A percentile compares a stretch with the other conserved stretches of the same genome.
Conservation (phyloP, 192 early-diverging fungal species). For the Umbelopsis vinacea region DNA sequence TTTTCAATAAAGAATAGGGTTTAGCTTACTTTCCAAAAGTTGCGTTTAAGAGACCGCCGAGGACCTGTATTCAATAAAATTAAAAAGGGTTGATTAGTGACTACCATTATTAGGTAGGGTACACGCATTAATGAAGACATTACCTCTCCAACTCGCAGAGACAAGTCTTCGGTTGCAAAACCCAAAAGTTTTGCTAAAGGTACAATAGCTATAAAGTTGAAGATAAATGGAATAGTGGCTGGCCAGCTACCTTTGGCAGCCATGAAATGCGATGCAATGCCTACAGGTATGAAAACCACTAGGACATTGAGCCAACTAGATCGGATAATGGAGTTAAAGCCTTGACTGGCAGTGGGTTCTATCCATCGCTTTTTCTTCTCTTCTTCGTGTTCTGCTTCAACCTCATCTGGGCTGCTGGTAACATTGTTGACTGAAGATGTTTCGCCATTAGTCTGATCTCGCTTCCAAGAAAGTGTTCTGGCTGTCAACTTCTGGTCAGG, state of each 20-base stretch:
- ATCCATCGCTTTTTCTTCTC: conserved; percentile 2
- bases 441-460: not conserved
- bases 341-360: conserved; percentile 18
- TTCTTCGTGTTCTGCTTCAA: not conserved
- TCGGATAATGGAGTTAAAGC: conserved; percentile 18
- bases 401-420: not conserved
- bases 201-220: conserved; percentile 90
- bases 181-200: conserved; percentile 89
- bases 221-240: conserved; percentile 67
- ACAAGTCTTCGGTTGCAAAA: conserved; percentile 86
- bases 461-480: conserved; percentile 17
- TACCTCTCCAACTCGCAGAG: conserved; percentile 67
- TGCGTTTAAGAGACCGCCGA: conserved; percentile 87
- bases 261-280: conserved; percentile 66
- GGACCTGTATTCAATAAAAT: conserved; percentile 43
- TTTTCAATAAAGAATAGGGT: too few relatives aligned
- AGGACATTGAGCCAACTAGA: conserved; percentile 72
- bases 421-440: not conserved
- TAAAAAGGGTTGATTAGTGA: not conserved
- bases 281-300: conserved; percentile 80
- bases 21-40: conserved; percentile 46
- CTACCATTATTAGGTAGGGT: not conserved
- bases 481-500: conserved; percentile 3
- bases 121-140: not conserved
- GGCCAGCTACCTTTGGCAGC: conserved; percentile 49